phyloP scores from a whole-genome alignment of 2,329 filamentous ascomycete genomes.

The Sporothrix sp. region DNA sequence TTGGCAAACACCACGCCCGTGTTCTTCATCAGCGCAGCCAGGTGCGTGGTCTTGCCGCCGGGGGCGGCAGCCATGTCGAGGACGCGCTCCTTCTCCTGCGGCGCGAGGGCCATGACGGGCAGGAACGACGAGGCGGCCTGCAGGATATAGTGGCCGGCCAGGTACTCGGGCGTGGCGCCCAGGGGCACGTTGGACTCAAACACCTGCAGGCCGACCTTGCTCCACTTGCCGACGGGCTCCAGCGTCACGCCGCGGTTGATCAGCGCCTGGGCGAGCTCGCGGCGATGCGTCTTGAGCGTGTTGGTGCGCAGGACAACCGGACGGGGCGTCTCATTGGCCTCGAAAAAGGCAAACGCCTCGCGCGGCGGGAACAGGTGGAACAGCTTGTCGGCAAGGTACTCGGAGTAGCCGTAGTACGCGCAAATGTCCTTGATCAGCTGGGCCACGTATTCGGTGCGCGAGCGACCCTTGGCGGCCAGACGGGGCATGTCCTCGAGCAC shows the following conservation, averaged over 20 bases:
- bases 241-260: conserved; percentile 95
- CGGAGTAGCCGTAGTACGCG: conserved; percentile 92
- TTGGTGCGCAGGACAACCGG: conserved; percentile 96
- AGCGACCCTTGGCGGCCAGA: conserved; percentile 67
- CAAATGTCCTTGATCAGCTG: conserved; percentile 88
- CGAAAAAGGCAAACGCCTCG: conserved; percentile 96
- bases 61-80: conserved; percentile 93
- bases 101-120: conserved; percentile 92
- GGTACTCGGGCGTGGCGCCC: conserved; percentile 92
- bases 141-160: conserved; percentile 94
- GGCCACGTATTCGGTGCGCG: conserved; percentile 76
- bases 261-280: conserved; percentile 80
- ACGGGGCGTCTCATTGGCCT: conserved; percentile 87
- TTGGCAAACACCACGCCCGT: conserved; percentile 94
- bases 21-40: conserved; percentile 96
- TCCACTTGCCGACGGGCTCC: conserved; percentile 97
- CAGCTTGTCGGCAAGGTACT: conserved; percentile 91
- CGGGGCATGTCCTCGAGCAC: conserved; percentile 83
- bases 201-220: conserved; percentile 91
- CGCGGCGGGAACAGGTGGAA: conserved; percentile 84
- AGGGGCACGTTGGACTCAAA: conserved; percentile 82
- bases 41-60: conserved; percentile 91
- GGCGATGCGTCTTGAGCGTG: conserved; percentile 67
- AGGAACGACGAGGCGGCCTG: conserved; percentile 95
- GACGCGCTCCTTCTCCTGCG: conserved; percentile 83